Percentiles rank a stretch among this genome's conserved stretches.
phyloP scores from a whole-genome alignment of 1,284 basidiomycete species.

The Tylopilus orsonianus region DNA sequence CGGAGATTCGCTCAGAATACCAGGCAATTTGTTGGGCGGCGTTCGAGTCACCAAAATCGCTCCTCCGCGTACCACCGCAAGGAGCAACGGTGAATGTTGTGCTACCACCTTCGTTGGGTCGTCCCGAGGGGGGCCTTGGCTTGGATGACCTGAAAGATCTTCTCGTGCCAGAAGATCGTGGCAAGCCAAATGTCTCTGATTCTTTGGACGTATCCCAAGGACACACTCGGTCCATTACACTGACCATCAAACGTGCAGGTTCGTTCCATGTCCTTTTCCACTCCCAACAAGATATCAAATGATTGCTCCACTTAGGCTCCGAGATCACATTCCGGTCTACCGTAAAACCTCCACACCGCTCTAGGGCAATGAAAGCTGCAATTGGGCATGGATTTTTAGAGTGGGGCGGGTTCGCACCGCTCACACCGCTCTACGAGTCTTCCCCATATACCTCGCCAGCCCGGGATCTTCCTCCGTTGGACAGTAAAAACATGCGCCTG shows the following conservation, averaged over 20 bases:
- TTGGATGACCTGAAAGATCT: slow-evolving; percentile 35
- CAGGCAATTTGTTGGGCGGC: slow-evolving; percentile 41
- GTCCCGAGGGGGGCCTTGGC: slow-evolving; percentile 35
- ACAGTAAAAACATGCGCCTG: slow-evolving; percentile 32
- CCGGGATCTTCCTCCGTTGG: slow-evolving; percentile 15
- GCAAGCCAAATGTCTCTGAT: not conserved
- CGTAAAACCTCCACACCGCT: slow-evolving; percentile 26
- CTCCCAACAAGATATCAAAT: not conserved
- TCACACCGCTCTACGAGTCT: slow-evolving; percentile 30
- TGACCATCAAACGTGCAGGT: slow-evolving; percentile 30
- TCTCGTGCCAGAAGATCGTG: slow-evolving; percentile 18
- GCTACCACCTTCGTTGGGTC: slow-evolving; percentile 23
- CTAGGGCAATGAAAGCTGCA: slow-evolving; percentile 30
- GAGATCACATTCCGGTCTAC: slow-evolving; percentile 26
- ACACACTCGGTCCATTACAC: slow-evolving; percentile 20
- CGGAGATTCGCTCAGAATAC: slow-evolving; percentile 42
- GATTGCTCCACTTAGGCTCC: slow-evolving; percentile 7
- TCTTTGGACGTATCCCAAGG: slow-evolving; percentile 3
- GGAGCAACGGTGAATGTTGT: slow-evolving; percentile 29
- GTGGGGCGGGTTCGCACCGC: slow-evolving; percentile 32
- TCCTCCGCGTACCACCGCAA: slow-evolving; percentile 32
- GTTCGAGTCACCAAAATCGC: slow-evolving; percentile 44
- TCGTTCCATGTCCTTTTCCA: slow-evolving; percentile 2
- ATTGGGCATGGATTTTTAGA: slow-evolving; percentile 34
- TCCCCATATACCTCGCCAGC: slow-evolving; percentile 27